Conservation (phyloP, 2,329 filamentous ascomycete genomes). For the Elsinoe arachidis region DNA sequence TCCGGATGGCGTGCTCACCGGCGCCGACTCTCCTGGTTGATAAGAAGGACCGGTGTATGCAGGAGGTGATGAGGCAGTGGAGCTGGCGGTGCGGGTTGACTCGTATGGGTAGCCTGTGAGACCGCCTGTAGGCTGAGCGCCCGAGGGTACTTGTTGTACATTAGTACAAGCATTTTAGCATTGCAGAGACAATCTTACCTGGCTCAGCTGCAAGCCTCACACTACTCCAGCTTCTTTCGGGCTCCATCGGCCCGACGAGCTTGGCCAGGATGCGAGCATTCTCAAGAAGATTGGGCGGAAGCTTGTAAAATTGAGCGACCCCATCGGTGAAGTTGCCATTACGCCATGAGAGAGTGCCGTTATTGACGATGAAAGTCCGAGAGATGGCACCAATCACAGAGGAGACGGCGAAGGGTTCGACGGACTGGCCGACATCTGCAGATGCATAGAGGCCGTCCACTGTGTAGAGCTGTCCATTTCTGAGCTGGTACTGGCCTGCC, state of each 20-base stretch:
- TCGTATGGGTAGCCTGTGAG: not conserved
- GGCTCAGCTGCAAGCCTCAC: slow-evolving; percentile 23
- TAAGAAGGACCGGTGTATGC: not conserved
- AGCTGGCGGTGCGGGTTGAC: not conserved
- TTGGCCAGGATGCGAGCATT: slow-evolving; percentile 24
- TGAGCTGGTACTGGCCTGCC: slow-evolving; percentile 26
- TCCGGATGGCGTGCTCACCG: not conserved
- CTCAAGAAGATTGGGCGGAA: slow-evolving; percentile 20
- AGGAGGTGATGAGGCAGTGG: not conserved
- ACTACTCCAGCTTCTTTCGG: slow-evolving; percentile 21
- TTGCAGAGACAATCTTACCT: slow-evolving; percentile 13
- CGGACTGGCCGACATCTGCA: slow-evolving; percentile 19
- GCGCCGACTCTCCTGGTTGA: not conserved
- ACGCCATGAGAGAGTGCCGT: slow-evolving; percentile 25
- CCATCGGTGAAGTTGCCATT: slow-evolving; percentile 26
- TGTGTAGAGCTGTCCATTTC: slow-evolving; percentile 20
- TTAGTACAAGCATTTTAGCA: not conserved
- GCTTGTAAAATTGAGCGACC: slow-evolving; percentile 26
- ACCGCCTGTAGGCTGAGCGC: not conserved
- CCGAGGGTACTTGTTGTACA: not conserved
- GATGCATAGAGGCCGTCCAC: slow-evolving; percentile 22
- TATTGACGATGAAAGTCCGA: slow-evolving; percentile 22
- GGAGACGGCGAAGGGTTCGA: slow-evolving; percentile 23
- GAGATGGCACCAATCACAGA: slow-evolving; percentile 21
- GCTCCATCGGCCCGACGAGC: slow-evolving; percentile 22